These are phyloP conservation scores for Vitis hybrid DNA, from an alignment of 177 flowering plant species.

Conservation along the genomic window DNA sequence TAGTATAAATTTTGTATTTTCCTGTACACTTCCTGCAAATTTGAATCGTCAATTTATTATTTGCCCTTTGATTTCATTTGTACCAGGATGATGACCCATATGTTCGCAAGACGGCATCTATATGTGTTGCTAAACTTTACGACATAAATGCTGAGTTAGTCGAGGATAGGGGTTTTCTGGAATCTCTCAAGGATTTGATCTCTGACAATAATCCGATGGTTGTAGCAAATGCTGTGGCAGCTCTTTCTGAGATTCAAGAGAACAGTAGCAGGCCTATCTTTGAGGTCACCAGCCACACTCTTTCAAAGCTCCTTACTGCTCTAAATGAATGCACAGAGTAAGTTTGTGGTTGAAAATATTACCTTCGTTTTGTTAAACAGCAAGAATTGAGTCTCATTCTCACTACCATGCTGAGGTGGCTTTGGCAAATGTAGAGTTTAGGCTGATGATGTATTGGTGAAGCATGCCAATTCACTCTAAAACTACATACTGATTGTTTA, in stretches of 20 bases:
- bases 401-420: too few species aligned
- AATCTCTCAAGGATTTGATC: constrained; percentile 92
- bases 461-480: too few species aligned
- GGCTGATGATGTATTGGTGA: too few species aligned
- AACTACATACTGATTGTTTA: too few species aligned
- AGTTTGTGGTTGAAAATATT: constrained; percentile 29
- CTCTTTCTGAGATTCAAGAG: constrained; percentile 98
- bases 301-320: constrained; percentile 95
- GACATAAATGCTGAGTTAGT: constrained; percentile 99
- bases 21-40: too few species aligned
- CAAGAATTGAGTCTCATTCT: too few species aligned
- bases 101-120: constrained; percentile 98
- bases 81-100: constrained; percentile 99
- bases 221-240: constrained; percentile 99
- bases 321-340: constrained; percentile 99
- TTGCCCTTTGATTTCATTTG: background rate
- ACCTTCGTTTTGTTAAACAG: background rate
- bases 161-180: constrained; percentile 97
- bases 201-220: constrained; percentile 99
- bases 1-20: background rate
- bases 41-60: background rate
- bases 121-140: constrained; percentile 97
- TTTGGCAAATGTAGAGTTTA: too few species aligned
- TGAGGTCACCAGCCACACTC: constrained; percentile 88
- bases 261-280: constrained; percentile 78